A percentile compares a stretch with the other conserved stretches of the same genome.
Evolutionary conservation across 805 yeast genomes (phyloP).

Genomic region (Wickerhamomyces queroliae): DNA sequence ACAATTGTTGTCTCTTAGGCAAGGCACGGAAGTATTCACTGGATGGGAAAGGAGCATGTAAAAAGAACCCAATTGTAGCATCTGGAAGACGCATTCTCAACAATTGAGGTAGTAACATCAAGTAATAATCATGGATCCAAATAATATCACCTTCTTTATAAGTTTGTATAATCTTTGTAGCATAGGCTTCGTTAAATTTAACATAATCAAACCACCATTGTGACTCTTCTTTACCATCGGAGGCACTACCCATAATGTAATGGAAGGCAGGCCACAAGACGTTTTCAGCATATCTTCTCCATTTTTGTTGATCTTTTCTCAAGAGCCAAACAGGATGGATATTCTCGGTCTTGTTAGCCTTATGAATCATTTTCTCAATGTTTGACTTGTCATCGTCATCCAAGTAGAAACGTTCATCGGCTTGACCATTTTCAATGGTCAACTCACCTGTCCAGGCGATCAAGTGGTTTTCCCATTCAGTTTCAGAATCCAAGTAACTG

Average conservation of each 20-base stretch:
- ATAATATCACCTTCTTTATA: conserved; percentile 87
- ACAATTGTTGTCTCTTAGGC: conserved; percentile 71
- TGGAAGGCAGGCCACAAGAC: conserved; percentile 94
- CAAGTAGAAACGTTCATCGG: conserved; percentile 57
- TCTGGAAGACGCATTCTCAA: conserved; percentile 71
- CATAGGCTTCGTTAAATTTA: conserved; percentile 84
- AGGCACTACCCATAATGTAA: conserved; percentile 75
- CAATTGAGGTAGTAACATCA: conserved; percentile 76
- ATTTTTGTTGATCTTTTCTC: conserved; percentile 69
- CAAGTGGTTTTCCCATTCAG: conserved; percentile 82
- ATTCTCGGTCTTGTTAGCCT: conserved; percentile 39
- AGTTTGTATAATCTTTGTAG: conserved; percentile 63
- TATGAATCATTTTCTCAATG: conserved; percentile 42
- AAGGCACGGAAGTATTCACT: conserved; percentile 89
- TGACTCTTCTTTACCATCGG: conserved; percentile 63
- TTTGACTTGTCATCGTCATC: conserved; percentile 47
- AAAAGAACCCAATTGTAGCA: conserved; percentile 68
- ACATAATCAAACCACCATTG: conserved; percentile 89
- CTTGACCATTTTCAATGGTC: conserved; percentile 12
- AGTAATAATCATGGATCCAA: conserved; percentile 89
- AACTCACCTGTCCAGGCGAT: conserved; percentile 97
- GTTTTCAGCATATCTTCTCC: conserved; percentile 89
- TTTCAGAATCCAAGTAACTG: conserved; percentile 51
- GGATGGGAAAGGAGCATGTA: conserved; percentile 93
- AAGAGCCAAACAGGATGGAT: conserved; percentile 88